Conservation (phyloP, 2,329 filamentous ascomycete genomes). For the Cercospora beticola region DNA sequence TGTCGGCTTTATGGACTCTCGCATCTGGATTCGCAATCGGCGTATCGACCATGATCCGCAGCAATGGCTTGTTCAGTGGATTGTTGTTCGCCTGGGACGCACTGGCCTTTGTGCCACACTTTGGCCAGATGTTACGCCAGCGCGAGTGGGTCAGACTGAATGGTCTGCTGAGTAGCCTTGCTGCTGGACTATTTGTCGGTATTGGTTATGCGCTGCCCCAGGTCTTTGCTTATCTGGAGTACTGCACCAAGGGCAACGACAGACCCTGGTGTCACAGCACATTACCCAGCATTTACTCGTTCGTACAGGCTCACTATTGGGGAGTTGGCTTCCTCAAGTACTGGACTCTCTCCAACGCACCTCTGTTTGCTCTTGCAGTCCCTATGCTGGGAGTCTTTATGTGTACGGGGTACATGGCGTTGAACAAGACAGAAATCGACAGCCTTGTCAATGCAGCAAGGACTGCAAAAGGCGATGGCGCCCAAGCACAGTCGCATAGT, state of each 20-base stretch:
- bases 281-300: conserved; percentile 87
- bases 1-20: conserved; percentile 34
- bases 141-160: conserved; percentile 15
- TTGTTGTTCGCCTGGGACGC: conserved; percentile 69
- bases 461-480: background rate
- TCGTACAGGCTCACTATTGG: conserved; percentile 90
- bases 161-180: conserved; percentile 45
- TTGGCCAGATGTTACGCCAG: conserved; percentile 41
- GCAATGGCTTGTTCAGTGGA: conserved; percentile 84
- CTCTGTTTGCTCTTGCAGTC: conserved; percentile 78
- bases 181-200: conserved; percentile 68
- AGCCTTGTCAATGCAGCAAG: background rate
- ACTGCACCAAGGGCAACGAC: conserved; percentile 52
- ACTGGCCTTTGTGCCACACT: conserved; percentile 43
- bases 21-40: conserved; percentile 56
- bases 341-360: conserved; percentile 83
- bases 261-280: conserved; percentile 71
- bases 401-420: conserved; percentile 53
- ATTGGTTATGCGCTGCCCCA: conserved; percentile 72
- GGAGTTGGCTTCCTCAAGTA: conserved; percentile 84
- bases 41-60: conserved; percentile 70
- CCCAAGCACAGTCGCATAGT: background rate
- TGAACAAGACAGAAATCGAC: background rate
- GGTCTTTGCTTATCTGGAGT: conserved; percentile 68
- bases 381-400: conserved; percentile 72